phyloP scores from a whole-genome alignment of 225 moss, liverwort and hornwort genomes.

The Marchantia polymorpha region DNA sequence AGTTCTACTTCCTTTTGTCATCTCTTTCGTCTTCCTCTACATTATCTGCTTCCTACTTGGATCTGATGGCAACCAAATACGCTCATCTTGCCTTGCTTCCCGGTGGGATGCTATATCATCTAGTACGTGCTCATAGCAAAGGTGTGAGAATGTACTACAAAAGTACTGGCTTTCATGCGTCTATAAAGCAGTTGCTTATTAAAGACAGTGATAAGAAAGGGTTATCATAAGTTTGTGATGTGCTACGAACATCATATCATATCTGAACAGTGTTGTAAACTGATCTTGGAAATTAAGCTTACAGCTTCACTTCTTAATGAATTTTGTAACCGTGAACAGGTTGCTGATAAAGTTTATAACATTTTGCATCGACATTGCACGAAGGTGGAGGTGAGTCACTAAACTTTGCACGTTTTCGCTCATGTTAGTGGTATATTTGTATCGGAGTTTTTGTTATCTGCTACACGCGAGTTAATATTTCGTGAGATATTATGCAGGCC shows the following conservation, averaged over 20 bases:
- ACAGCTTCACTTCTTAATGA: background rate
- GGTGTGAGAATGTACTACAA: no score
- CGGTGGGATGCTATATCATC: background rate
- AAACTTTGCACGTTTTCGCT: background rate
- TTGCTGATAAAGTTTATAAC: slow-evolving; percentile 88
- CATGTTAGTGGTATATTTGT: background rate
- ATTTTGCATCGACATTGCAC: slow-evolving; percentile 86
- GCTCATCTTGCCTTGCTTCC: background rate
- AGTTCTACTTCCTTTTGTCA: background rate
- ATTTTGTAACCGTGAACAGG: slow-evolving; percentile 44
- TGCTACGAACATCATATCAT: background rate
- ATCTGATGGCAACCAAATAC: background rate
- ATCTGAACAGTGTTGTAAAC: background rate
- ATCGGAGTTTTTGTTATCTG: background rate
- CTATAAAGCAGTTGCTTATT: background rate
- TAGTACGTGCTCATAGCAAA: background rate
- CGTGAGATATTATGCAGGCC: slow-evolving; percentile 46
- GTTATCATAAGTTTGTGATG: background rate
- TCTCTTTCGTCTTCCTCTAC: background rate
- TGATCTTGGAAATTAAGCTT: background rate
- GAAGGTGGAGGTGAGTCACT: slow-evolving; percentile 61
- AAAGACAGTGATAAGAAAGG: background rate
- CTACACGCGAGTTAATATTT: background rate
- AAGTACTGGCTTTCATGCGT: no score
- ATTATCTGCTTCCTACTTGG: background rate